Evolutionary conservation across 2,329 filamentous ascomycete genomes (phyloP).

Genomic region (Sclerotinia borealis): DNA sequence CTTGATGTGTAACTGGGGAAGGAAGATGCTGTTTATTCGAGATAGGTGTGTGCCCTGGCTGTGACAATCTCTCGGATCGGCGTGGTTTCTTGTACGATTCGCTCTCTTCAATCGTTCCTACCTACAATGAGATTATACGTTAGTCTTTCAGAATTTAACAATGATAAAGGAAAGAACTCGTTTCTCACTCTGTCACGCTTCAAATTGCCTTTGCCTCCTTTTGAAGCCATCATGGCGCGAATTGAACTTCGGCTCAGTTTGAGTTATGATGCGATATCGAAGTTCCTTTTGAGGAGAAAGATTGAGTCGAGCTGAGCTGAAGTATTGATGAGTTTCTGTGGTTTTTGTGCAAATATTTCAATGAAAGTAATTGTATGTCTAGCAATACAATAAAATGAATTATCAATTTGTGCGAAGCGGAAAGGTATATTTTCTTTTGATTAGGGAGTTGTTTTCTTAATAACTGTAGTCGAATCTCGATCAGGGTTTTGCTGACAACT

Average conservation of each 20-base stretch:
- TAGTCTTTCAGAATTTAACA: constrained; percentile 13
- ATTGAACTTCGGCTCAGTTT: not conserved
- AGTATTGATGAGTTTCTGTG: not conserved
- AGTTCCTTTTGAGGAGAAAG: not conserved
- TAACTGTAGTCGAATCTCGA: too few relatives aligned
- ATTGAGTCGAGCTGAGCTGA: not conserved
- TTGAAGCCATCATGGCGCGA: not conserved
- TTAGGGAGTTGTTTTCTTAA: not conserved
- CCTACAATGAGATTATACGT: constrained; percentile 19
- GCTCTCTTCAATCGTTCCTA: constrained; percentile 24
- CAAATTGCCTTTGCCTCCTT: not conserved
- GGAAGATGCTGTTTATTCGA: constrained; percentile 65
- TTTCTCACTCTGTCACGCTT: constrained; percentile 10
- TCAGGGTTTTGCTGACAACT: too few relatives aligned
- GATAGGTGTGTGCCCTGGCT: constrained; percentile 50
- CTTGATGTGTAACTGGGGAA: constrained; percentile 69
- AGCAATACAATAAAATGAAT: not conserved
- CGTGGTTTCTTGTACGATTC: constrained; percentile 69
- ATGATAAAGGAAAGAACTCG: not conserved
- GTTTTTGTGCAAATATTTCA: not conserved
- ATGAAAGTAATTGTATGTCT: not conserved
- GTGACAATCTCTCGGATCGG: constrained; percentile 64
- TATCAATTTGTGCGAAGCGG: not conserved
- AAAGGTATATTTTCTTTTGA: constrained; percentile 1
- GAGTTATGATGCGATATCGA: not conserved